A percentile compares a stretch with the other conserved stretches of the same genome.
These are phyloP conservation scores for Xylaria sp. DNA, from an alignment of 2,329 filamentous ascomycete species.

Conservation along the genomic window DNA sequence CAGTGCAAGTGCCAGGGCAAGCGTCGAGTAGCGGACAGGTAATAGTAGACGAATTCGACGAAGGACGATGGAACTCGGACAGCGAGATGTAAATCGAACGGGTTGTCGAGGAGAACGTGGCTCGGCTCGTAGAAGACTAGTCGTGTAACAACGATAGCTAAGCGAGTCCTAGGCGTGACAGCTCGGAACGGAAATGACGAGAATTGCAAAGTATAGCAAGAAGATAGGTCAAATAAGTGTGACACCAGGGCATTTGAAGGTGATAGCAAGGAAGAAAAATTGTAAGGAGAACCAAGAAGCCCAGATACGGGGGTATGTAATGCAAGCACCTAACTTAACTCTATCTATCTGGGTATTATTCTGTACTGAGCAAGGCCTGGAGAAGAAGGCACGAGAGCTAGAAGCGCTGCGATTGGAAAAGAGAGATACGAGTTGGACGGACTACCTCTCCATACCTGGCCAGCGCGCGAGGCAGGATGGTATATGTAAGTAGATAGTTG, in stretches of 20 bases:
- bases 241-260: background rate
- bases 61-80: background rate
- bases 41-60: constrained; percentile 8
- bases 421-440: constrained; percentile 27
- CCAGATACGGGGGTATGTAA: background rate
- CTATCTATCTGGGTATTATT: background rate
- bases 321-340: constrained; percentile 10
- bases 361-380: background rate
- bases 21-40: background rate
- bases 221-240: background rate
- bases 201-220: constrained; percentile 10
- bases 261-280: background rate
- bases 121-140: background rate
- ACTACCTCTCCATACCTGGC: constrained; percentile 14
- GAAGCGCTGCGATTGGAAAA: constrained; percentile 12
- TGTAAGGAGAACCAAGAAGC: constrained; percentile 11
- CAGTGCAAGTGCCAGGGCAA: background rate
- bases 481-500: background rate
- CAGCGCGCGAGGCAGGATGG: constrained; percentile 1
- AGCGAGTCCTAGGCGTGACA: background rate
- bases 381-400: background rate
- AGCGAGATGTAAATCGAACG: background rate
- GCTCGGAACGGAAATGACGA: background rate
- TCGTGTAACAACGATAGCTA: constrained; percentile 7
- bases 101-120: constrained; percentile 13